Conservation (phyloP, 495 filamentous ascomycete genomes). For the Aspergillus mulundensis region DNA sequence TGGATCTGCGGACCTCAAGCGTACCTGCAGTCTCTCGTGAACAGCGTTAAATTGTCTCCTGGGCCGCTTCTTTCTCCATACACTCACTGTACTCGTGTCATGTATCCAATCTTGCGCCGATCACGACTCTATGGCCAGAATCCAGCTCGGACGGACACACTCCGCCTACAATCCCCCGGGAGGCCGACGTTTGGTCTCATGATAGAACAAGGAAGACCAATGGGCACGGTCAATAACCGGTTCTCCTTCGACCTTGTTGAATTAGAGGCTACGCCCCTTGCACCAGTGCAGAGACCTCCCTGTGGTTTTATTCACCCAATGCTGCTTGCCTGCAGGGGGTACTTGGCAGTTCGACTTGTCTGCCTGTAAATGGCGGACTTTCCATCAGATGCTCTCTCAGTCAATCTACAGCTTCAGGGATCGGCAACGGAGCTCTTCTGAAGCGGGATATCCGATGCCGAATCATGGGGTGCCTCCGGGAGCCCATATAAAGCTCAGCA, state of each 20-base stretch:
- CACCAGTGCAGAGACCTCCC: no score
- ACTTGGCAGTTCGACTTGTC: not conserved
- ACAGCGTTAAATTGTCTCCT: no score
- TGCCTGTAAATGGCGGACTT: not conserved
- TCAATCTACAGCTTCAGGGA: not conserved
- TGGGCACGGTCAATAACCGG: not conserved
- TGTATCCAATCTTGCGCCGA: not conserved
- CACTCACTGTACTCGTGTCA: not conserved
- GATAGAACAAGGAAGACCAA: not conserved
- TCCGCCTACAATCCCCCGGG: not conserved
- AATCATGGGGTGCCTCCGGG: not conserved
- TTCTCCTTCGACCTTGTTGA: not conserved
- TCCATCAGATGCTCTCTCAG: not conserved
- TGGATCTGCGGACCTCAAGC: no score
- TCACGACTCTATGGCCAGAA: not conserved
- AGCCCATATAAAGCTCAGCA: not conserved
- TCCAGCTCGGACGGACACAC: no score
- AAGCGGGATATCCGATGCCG: not conserved
- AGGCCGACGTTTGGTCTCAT: not conserved
- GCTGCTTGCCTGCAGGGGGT: not conserved
- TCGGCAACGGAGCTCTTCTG: not conserved
- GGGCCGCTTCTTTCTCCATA: no score
- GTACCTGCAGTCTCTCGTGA: no score
- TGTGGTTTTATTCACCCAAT: not conserved
- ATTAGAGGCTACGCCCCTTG: not conserved